Evolutionary conservation across 768 basidiomycete genomes (phyloP).

Genomic region (Clavulina sp.): DNA sequence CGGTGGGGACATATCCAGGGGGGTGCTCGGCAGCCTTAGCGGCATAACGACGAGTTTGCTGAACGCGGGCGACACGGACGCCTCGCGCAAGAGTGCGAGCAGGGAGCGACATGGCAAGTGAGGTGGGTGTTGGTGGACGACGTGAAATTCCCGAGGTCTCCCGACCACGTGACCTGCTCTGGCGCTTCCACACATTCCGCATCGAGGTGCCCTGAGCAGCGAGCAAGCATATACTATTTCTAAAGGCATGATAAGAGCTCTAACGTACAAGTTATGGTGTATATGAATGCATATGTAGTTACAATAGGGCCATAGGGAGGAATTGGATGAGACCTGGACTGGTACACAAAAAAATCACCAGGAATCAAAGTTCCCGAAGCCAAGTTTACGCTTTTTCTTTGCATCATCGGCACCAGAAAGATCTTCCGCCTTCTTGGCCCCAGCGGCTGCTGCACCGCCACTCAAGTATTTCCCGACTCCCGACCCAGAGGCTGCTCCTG

Average conservation of each 20-base stretch:
- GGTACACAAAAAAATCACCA: too few species aligned
- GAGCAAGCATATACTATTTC: too few species aligned
- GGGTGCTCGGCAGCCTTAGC: not conserved
- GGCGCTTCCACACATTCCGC: too few species aligned
- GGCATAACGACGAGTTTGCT: not conserved
- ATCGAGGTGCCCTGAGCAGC: too few species aligned
- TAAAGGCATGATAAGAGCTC: too few species aligned
- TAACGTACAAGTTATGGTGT: too few species aligned
- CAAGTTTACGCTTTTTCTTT: slow-evolving; percentile 68
- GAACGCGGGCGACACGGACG: not conserved
- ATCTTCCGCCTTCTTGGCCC: slow-evolving; percentile 26
- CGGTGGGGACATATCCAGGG: not conserved
- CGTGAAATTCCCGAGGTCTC: too few species aligned
- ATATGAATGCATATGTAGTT: too few species aligned
- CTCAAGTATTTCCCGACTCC: slow-evolving; percentile 72
- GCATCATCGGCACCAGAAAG: slow-evolving; percentile 9
- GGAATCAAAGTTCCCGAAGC: slow-evolving; percentile 78
- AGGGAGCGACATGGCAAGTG: not conserved
- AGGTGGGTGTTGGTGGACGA: too few species aligned
- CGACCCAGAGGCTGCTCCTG: slow-evolving; percentile 15
- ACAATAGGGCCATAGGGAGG: too few species aligned
- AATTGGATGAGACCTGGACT: too few species aligned
- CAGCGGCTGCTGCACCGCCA: not conserved
- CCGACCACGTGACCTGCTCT: too few species aligned
- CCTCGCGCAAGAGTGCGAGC: not conserved